Percentiles rank a stretch among this genome's conserved stretches.
Evolutionary conservation across 352 stramenopile species (phyloP).

Genomic region (Pythium phragmiticola): DNA sequence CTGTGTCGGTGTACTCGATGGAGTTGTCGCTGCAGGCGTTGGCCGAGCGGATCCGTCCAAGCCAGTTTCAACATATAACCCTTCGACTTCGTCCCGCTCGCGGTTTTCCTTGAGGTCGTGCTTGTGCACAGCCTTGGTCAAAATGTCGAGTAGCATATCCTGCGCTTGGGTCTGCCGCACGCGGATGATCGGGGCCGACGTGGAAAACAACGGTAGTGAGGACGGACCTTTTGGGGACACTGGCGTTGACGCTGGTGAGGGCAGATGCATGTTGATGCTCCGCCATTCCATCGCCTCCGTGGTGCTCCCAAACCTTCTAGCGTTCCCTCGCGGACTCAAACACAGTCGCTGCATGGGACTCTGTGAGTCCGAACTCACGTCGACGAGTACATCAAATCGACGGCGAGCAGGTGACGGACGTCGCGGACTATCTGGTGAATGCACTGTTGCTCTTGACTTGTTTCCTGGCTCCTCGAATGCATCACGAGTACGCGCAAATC

Average conservation of each 20-base stretch:
- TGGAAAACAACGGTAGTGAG: not conserved
- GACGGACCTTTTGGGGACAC: constrained; percentile 7
- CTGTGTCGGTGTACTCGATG: constrained; percentile 17
- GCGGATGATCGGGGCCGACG: not conserved
- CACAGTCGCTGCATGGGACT: constrained; percentile 37
- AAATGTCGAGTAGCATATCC: constrained; percentile 58
- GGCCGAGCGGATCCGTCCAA: not conserved
- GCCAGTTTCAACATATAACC: constrained; percentile 18
- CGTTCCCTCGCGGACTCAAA: constrained; percentile 46
- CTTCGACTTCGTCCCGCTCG: constrained; percentile 39
- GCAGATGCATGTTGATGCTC: not conserved
- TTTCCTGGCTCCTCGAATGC: constrained; percentile 8
- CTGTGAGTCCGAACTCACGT: constrained; percentile 14
- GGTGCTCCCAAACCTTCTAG: not conserved
- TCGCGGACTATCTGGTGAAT: not conserved
- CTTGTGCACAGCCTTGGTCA: constrained; percentile 71
- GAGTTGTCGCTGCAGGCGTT: constrained; percentile 7
- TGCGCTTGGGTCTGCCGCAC: constrained; percentile 49
- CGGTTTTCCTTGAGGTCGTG: constrained; percentile 69
- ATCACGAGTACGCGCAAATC: constrained; percentile 37
- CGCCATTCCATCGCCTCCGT: not conserved
- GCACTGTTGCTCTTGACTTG: not conserved
- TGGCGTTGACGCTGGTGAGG: not conserved
- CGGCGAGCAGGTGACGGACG: not conserved
- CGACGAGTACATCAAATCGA: constrained; percentile 6